Evolutionary conservation across 1,284 basidiomycete genomes (phyloP).

Genomic region (Apiotrichum akiyoshidainum): DNA sequence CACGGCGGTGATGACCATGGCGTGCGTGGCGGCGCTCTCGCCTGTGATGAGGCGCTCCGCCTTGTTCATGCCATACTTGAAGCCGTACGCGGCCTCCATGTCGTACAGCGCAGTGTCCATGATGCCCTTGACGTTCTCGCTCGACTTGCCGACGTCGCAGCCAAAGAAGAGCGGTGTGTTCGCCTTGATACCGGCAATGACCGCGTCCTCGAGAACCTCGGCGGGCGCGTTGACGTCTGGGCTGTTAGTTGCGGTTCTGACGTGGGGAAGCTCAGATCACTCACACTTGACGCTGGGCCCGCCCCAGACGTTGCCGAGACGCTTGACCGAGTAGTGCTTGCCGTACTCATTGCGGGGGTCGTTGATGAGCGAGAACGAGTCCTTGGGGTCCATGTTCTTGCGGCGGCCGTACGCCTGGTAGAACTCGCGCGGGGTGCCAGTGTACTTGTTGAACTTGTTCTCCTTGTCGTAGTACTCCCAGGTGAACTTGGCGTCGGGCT

Average conservation of each 20-base stretch:
- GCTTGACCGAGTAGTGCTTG: constrained; percentile 87
- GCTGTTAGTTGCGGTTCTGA: constrained; percentile 2
- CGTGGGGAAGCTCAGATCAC: constrained; percentile 28
- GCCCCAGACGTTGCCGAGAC: constrained; percentile 87
- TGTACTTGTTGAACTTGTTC: constrained; percentile 69
- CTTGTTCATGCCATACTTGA: constrained; percentile 65
- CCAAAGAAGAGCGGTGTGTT: constrained; percentile 93
- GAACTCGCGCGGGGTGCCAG: constrained; percentile 75
- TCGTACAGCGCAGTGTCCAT: constrained; percentile 83
- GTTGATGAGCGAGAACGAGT: constrained; percentile 88
- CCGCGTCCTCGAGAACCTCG: constrained; percentile 71
- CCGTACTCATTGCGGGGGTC: constrained; percentile 82
- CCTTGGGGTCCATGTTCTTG: constrained; percentile 49
- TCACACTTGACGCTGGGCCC: constrained; percentile 74
- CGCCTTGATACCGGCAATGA: constrained; percentile 81
- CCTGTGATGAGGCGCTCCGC: constrained; percentile 73
- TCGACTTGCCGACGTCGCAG: constrained; percentile 60
- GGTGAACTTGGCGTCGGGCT: constrained; percentile 65
- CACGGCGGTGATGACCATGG: constrained; percentile 84
- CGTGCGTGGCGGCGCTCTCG: constrained; percentile 63
- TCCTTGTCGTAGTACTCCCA: constrained; percentile 86
- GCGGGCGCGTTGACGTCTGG: constrained; percentile 85
- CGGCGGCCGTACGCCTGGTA: constrained; percentile 54
- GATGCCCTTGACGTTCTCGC: constrained; percentile 59
- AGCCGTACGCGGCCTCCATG: constrained; percentile 69